Evolutionary conservation across 2,329 filamentous ascomycete genomes (phyloP).

Genomic region (Pyricularia sp.): DNA sequence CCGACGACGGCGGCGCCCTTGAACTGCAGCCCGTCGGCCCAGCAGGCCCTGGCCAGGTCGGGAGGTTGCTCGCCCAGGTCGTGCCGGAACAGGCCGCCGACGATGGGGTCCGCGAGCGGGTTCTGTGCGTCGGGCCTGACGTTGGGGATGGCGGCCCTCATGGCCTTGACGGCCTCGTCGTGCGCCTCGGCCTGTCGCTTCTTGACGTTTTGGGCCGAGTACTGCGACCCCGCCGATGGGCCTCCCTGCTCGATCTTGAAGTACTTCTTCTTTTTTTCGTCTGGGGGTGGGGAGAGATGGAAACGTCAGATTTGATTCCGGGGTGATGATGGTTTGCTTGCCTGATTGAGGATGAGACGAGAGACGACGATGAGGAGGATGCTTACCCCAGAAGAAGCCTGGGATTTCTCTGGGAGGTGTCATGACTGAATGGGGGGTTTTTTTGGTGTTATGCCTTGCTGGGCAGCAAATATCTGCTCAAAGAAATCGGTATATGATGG

Average conservation of each 20-base stretch:
- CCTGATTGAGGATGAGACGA: neutral
- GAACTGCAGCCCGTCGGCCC: constrained; percentile 2
- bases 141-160: neutral
- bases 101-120: constrained; percentile 15
- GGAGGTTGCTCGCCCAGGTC: constrained; percentile 15
- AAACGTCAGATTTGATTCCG: neutral
- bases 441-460: neutral
- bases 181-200: constrained; percentile 34
- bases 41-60: constrained; percentile 1
- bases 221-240: constrained; percentile 35
- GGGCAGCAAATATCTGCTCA: neutral
- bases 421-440: neutral
- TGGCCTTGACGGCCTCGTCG: constrained; percentile 12
- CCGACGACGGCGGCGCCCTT: constrained; percentile 1
- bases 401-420: neutral
- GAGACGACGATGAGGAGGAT: neutral
- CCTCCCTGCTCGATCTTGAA: constrained; percentile 52
- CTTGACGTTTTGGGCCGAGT: constrained; percentile 46
- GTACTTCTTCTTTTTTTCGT: constrained; percentile 46
- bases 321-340: neutral
- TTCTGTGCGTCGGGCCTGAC: constrained; percentile 19
- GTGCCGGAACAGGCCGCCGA: constrained; percentile 18
- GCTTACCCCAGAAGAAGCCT: neutral
- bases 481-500: neutral
- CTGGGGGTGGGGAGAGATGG: constrained; percentile 18